phyloP scores from a whole-genome alignment of 352 stramenopile genomes.

The Phytophthora idaei region DNA sequence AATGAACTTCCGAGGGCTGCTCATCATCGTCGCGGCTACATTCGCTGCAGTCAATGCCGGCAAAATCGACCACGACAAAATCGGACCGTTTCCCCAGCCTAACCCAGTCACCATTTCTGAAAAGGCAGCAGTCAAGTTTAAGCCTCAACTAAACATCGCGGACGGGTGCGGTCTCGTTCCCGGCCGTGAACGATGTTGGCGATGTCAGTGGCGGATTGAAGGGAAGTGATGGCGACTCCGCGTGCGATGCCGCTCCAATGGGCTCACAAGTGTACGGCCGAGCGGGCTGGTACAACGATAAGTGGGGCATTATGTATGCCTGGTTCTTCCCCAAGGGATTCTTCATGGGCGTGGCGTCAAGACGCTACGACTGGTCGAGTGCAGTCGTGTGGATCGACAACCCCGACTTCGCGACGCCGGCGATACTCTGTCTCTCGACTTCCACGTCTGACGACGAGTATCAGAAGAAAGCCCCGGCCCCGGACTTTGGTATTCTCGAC shows the following conservation, averaged over 20 bases:
- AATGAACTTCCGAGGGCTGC: not conserved
- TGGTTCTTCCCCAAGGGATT: not conserved
- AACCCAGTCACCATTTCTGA: not conserved
- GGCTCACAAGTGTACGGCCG: conserved; percentile 7
- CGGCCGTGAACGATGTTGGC: conserved; percentile 3
- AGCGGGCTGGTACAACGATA: not conserved
- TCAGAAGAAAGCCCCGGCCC: not conserved
- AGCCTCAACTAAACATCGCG: not conserved
- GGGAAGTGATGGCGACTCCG: not conserved
- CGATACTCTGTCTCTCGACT: not conserved
- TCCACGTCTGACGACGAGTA: not conserved
- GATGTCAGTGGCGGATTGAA: conserved; percentile 6
- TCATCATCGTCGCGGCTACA: not conserved
- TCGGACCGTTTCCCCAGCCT: not conserved
- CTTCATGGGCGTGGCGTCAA: not conserved
- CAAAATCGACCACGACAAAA: not conserved
- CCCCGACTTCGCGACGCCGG: not conserved
- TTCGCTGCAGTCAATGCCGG: not conserved
- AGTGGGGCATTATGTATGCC: not conserved
- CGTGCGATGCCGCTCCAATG: conserved; percentile 1
- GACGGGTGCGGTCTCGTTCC: conserved; percentile 5
- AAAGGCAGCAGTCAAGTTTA: not conserved
- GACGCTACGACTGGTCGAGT: not conserved
- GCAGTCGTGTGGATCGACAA: not conserved
- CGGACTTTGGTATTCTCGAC: not conserved